Evolutionary conservation across 139 green algal genomes (phyloP), one percentile per base, ranked within the genome.

Genomic region (Yamagishiella unicocca): DNA sequence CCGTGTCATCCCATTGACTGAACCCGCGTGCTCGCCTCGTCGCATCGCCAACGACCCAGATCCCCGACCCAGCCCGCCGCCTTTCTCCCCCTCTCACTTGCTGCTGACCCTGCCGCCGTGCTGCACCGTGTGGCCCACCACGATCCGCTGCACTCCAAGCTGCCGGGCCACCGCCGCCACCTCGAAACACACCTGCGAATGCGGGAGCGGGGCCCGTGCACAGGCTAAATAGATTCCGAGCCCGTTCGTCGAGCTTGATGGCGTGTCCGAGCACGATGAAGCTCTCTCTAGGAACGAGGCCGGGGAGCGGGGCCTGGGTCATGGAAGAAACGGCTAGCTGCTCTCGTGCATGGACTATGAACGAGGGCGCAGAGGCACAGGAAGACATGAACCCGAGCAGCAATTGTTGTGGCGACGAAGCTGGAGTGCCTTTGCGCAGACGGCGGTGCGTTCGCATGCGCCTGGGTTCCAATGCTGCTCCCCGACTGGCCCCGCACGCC

Each of bases 51-150:
- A 12, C 50, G 50, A 17, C 17, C 50, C 50, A 12, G 61, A 29
- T 22, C 61, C 19, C 24, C 21, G 24, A 33, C 24, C 24, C 61
- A 8, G 21, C 61, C 25, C 24, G 24, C 4, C 33, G 19, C 46
- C 68, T 35, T 24, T 1, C 37, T 21, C 22, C 2, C 74, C n/a
- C 19, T 6, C 80, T 9, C 42, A 86, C 66, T 45, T 53, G 40
- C 43, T 45, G 66, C 10, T 54, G 25, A 87, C 78, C 33, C 81
- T 53, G 35, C 87, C 81, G 17, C 45, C 54, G 21, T 5, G 35
- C 33, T 88, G 81, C 35, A 85, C 80, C 0, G 87, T 88, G 81
- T 90, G 87, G 0, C 87, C 87, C 37, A 90, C 81, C 37, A 90
- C 73, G 38, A 90, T 14, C 12, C 62, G 37, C 9, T 45, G 35